Evolutionary conservation across 2,329 filamentous ascomycete genomes (phyloP), one percentile per base, ranked within the genome.

Genomic region (Nemania diffusa): DNA sequence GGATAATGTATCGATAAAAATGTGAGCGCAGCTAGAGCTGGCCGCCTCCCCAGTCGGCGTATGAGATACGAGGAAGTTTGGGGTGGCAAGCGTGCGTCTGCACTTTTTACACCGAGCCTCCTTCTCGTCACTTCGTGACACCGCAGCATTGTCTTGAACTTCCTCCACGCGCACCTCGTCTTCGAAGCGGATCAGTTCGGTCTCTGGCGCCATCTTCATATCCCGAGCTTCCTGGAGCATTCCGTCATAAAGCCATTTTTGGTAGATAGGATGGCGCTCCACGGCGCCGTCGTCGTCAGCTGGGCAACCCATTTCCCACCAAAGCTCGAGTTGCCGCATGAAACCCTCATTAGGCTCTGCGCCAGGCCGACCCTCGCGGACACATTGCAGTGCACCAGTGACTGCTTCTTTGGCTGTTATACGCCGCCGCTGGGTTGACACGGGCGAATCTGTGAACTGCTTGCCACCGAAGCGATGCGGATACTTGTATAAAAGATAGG

Each of bases 271-370:
- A 53, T 94, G 87, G 9, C 84, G 82, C 70, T 92, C 90, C 17
- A 89, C 83, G 5, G 80, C 79, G 46, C 79, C 79, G 58, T 83
- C 80, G 70, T 89, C 84, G 48, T 82, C 82, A 4, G 82, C 86
- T 1, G 94, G 92, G 72, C 91, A 95, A 53, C 89, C 89, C 92
- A 97, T 97, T 71, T 91, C 84, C 83, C 93, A 91, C 84, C 95
- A 99, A 61, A 98, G 83, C 72, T 91, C 85, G 5, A 99, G 85
- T 80, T 99, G 96, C 57, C 88, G 83, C 89, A 95, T 94, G 84
- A 99, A 99, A 29, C 94, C 95, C 34, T 88, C 83, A 78, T 99
- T 99, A 3, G 96, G 96, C 76, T 97, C 93, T 68, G 91, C 94
- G 62, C 96, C 87, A 17, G 91, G 88, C 44, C 95, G 89, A 50